Evolutionary conservation across 306 rosid species (phyloP).

Genomic region (Quercus glauca): DNA sequence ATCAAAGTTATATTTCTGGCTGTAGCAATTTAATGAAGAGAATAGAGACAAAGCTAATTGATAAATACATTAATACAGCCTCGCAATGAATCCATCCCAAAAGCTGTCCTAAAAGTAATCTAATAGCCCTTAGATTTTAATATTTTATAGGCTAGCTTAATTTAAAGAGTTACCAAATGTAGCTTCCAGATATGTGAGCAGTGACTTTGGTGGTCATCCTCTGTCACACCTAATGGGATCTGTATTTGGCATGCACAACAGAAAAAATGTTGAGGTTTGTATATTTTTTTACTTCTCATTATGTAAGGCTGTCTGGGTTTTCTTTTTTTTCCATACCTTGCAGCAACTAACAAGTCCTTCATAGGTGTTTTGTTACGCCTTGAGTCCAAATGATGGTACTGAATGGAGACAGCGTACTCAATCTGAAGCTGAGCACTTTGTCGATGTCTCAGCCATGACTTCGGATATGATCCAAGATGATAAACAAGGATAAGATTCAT

Average conservation of each 20-base stretch:
- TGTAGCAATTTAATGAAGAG: too few relatives aligned
- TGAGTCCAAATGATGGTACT: slow-evolving; percentile 89
- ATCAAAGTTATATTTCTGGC: too few relatives aligned
- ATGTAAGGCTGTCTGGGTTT: too few relatives aligned
- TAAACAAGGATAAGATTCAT: slow-evolving; percentile 80
- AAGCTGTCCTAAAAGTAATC: too few relatives aligned
- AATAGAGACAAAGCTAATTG: too few relatives aligned
- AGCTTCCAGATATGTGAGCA: slow-evolving; percentile 52
- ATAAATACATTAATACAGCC: too few relatives aligned
- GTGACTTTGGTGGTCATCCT: slow-evolving; percentile 68
- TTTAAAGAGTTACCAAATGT: too few relatives aligned
- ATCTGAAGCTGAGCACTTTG: slow-evolving; percentile 86
- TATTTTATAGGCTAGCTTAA: too few relatives aligned
- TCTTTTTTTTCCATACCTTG: too few relatives aligned
- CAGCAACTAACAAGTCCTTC: too few relatives aligned
- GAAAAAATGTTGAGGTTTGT: slow-evolving; percentile 79
- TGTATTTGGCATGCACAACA: slow-evolving; percentile 89
- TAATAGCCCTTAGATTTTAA: too few relatives aligned
- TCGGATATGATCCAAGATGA: slow-evolving; percentile 89
- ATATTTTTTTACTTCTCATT: background rate
- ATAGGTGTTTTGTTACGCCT: slow-evolving; percentile 91
- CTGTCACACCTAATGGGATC: slow-evolving; percentile 96
- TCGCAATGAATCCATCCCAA: too few relatives aligned
- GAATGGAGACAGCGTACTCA: slow-evolving; percentile 95
- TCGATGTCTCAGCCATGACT: slow-evolving; percentile 87